These are phyloP conservation scores for Phytophthora ohioensis DNA, from an alignment of 352 stramenopile species.

Conservation along the genomic window DNA sequence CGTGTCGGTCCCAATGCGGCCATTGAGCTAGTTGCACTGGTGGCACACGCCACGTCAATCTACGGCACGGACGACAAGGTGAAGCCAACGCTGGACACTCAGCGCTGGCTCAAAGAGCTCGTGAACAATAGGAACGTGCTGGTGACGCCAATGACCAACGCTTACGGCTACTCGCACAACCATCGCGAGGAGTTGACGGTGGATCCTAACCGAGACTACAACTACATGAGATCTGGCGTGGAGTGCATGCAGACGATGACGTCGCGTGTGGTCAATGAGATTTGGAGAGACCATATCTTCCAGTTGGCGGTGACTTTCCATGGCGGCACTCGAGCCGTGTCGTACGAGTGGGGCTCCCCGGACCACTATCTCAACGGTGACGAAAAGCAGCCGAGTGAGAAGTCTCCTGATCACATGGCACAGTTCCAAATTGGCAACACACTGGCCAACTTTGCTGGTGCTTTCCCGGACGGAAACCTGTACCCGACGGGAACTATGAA, in stretches of 20 bases:
- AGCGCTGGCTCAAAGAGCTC: constrained; percentile 77
- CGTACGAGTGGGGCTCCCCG: constrained; percentile 98
- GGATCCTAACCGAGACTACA: constrained; percentile 99
- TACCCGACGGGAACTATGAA: constrained; percentile 95
- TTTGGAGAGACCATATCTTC: constrained; percentile 97
- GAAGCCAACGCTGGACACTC: constrained; percentile 55
- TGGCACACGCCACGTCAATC: constrained; percentile 68
- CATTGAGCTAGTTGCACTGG: constrained; percentile 91
- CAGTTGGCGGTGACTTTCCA: constrained; percentile 98
- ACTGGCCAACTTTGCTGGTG: constrained; percentile 75
- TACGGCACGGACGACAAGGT: constrained; percentile 38
- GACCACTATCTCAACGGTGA: constrained; percentile 81
- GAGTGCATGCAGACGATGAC: constrained; percentile 97
- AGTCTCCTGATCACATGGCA: constrained; percentile 81
- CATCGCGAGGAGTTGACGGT: constrained; percentile 85
- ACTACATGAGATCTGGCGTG: constrained; percentile 89
- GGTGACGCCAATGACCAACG: constrained; percentile 95
- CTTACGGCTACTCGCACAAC: constrained; percentile 92
- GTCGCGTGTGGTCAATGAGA: constrained; percentile 96
- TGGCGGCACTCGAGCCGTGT: constrained; percentile 96
- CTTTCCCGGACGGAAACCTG: constrained; percentile 70
- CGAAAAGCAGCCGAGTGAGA: constrained; percentile 61
- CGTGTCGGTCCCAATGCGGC: constrained; percentile 92
- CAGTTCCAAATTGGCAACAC: constrained; percentile 70
- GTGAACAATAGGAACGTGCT: constrained; percentile 89